phyloP scores from a whole-genome alignment of 371 early-diverging fungal species.

The Rhizopus microsporus region DNA sequence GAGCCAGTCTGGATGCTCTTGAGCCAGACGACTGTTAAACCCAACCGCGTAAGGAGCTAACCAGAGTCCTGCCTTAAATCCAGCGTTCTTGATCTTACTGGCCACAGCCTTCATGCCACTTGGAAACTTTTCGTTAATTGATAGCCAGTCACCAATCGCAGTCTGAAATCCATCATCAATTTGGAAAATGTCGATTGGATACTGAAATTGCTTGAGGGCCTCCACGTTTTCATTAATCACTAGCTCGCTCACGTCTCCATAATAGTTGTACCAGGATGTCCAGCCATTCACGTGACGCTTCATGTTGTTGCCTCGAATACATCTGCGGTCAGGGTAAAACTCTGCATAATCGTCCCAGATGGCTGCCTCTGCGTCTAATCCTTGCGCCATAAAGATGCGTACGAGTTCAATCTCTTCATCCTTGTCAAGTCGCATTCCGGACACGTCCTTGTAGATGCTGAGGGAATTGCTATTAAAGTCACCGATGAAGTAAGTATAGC shows the following conservation, averaged over 20 bases:
- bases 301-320: conserved; percentile 27
- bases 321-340: conserved; percentile 37
- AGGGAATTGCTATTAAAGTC: conserved; percentile 44
- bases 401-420: conserved; percentile 32
- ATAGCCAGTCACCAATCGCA: conserved; percentile 63
- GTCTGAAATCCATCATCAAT: conserved; percentile 65
- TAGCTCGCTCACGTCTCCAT: conserved; percentile 56
- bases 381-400: conserved; percentile 36
- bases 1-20: conserved; percentile 61
- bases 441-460: conserved; percentile 51
- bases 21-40: conserved; percentile 44
- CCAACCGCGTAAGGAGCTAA: conserved; percentile 61
- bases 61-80: conserved; percentile 59
- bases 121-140: conserved; percentile 54
- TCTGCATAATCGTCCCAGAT: conserved; percentile 54
- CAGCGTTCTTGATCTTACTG: conserved; percentile 39
- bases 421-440: conserved; percentile 30
- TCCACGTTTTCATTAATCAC: conserved; percentile 50
- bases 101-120: conserved; percentile 51
- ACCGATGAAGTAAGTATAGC: conserved; percentile 59
- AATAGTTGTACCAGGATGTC: conserved; percentile 65
- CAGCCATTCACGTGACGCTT: conserved; percentile 54
- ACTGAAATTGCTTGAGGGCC: conserved; percentile 38
- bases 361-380: conserved; percentile 31
- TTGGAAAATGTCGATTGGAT: conserved; percentile 62